phyloP scores from a whole-genome alignment of 2,329 filamentous ascomycete genomes.

The Proliferodiscus dingleyae region DNA sequence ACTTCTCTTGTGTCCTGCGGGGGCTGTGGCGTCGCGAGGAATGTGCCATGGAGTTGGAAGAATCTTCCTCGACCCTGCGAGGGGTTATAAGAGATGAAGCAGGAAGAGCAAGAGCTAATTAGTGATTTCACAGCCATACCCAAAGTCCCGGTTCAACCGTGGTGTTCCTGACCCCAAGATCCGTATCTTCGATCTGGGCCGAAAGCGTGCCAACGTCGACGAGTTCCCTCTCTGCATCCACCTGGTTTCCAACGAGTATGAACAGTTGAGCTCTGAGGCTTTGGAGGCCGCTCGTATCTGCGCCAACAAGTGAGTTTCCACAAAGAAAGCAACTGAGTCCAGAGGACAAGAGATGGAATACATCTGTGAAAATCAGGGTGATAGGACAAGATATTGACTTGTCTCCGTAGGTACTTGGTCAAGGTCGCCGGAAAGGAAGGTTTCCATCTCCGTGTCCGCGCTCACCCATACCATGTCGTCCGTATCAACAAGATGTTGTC shows the following conservation, averaged over 20 bases:
- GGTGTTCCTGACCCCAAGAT: conserved; percentile 85
- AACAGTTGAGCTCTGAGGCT: conserved; percentile 99
- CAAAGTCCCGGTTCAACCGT: conserved; percentile 99
- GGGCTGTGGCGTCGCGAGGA: too few relatives aligned
- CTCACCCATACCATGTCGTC: conserved; percentile 99
- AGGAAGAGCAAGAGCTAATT: conserved; percentile 15
- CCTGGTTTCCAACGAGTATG: conserved; percentile 99
- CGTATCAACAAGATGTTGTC: conserved; percentile 99
- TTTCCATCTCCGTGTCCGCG: conserved; percentile 74
- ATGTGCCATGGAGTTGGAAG: too few relatives aligned
- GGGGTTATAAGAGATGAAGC: neutral
- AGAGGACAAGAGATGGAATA: too few relatives aligned
- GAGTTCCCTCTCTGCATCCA: conserved; percentile 99
- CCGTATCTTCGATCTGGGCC: conserved; percentile 96
- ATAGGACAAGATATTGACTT: conserved; percentile 4
- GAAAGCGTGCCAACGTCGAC: conserved; percentile 97
- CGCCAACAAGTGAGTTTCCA: conserved; percentile 81
- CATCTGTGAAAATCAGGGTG: too few relatives aligned
- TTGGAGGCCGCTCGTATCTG: conserved; percentile 99
- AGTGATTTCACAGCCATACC: conserved; percentile 67
- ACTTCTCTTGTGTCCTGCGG: conserved; percentile 1
- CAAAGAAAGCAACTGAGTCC: neutral
- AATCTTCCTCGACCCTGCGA: conserved; percentile 2
- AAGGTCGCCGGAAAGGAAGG: conserved; percentile 68
- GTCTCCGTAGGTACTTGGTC: conserved; percentile 49